These are phyloP conservation scores for Mrakiaceae sp. DNA, from an alignment of 1,284 basidiomycete genomes.

Conservation along the genomic window DNA sequence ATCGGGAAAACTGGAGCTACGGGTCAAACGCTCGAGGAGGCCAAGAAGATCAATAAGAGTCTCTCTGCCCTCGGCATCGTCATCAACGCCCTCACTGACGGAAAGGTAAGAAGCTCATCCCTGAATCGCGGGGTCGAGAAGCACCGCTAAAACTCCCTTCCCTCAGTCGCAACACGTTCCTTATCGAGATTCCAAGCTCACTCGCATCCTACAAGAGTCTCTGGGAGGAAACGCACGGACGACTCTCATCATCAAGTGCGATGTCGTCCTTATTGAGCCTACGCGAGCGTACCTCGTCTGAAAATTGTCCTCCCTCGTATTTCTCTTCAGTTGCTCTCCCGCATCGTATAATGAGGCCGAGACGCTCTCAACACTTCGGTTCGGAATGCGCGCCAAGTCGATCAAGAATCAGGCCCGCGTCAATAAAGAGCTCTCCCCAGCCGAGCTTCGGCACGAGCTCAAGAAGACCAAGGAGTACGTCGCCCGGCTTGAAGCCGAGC, in stretches of 20 bases:
- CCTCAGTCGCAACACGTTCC: slow-evolving; percentile 87
- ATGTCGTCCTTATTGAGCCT: no score
- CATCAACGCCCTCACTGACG: slow-evolving; percentile 95
- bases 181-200: slow-evolving; percentile 98
- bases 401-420: slow-evolving; percentile 99
- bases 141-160: neutral
- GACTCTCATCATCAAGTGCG: slow-evolving; percentile 84
- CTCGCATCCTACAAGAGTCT: slow-evolving; percentile 98
- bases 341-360: slow-evolving; percentile 94
- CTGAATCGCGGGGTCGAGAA: neutral
- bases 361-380: slow-evolving; percentile 92
- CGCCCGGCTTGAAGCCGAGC: slow-evolving; percentile 77
- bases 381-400: slow-evolving; percentile 96
- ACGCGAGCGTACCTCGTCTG: no score
- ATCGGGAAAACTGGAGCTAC: slow-evolving; percentile 95
- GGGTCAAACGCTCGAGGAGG: slow-evolving; percentile 96
- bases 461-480: slow-evolving; percentile 88
- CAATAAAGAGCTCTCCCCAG: slow-evolving; percentile 93
- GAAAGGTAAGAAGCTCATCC: slow-evolving; percentile 52
- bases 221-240: slow-evolving; percentile 98
- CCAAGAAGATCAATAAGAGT: slow-evolving; percentile 99
- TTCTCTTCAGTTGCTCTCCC: slow-evolving; percentile 57
- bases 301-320: no score
- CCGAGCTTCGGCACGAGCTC: slow-evolving; percentile 86
- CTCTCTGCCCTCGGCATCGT: slow-evolving; percentile 98